phyloP scores from a whole-genome alignment of 2,329 filamentous ascomycete genomes.

The Botrytis byssoidea region DNA sequence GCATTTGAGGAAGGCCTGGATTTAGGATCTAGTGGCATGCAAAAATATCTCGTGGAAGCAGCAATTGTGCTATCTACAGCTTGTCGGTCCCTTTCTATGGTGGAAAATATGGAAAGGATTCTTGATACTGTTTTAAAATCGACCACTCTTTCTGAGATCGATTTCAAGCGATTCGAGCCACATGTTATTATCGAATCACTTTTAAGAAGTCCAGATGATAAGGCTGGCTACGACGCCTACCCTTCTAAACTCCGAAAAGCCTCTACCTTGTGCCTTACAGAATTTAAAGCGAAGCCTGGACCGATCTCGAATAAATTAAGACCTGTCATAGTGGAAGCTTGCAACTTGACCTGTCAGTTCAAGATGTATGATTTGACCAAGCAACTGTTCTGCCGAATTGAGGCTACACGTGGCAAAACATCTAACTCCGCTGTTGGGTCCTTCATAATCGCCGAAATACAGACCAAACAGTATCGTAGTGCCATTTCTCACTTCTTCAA shows the following conservation, averaged over 20 bases:
- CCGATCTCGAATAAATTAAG: conserved; percentile 21
- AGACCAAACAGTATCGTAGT: conserved; percentile 25
- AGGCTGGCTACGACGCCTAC: background rate
- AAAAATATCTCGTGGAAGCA: conserved; percentile 25
- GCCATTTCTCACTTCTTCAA: conserved; percentile 15
- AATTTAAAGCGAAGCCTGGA: conserved; percentile 29
- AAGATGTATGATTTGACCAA: conserved; percentile 30
- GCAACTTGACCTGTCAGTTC: conserved; percentile 25
- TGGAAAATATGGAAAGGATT: conserved; percentile 27
- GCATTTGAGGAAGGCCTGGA: conserved; percentile 31
- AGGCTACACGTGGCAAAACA: conserved; percentile 20
- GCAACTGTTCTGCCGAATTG: conserved; percentile 30
- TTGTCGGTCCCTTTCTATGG: conserved; percentile 22
- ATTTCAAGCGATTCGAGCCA: conserved; percentile 30
- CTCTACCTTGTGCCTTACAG: conserved; percentile 32
- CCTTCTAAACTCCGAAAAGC: conserved; percentile 29
- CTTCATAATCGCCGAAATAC: conserved; percentile 30
- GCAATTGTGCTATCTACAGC: conserved; percentile 26
- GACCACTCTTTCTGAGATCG: conserved; percentile 26
- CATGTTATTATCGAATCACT: conserved; percentile 26
- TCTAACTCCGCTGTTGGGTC: background rate
- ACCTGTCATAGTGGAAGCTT: conserved; percentile 30
- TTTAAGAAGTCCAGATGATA: conserved; percentile 11
- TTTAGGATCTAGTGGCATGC: conserved; percentile 21
- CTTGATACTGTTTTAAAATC: conserved; percentile 28